A percentile compares a stretch with the other conserved stretches of the same genome.
These are phyloP conservation scores for Cenococcum geophilum DNA, from an alignment of 495 filamentous ascomycete species.

Conservation along the genomic window DNA sequence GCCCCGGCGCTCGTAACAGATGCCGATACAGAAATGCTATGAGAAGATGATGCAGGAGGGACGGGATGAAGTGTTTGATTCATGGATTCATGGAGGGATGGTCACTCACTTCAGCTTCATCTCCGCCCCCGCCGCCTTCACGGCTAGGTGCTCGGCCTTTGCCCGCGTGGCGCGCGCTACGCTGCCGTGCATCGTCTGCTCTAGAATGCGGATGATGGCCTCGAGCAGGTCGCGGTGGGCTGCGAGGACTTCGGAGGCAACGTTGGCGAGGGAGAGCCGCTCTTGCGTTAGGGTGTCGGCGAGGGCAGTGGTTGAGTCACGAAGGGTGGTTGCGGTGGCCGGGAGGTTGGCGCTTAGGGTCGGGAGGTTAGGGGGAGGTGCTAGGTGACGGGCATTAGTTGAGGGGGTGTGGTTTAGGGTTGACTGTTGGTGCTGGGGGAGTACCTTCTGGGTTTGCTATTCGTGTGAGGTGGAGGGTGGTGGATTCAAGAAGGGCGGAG, in stretches of 20 bases:
- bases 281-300: slow-evolving; percentile 4
- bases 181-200: slow-evolving; percentile 60
- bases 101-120: slow-evolving; percentile 48
- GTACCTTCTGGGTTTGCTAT: slow-evolving; percentile 20
- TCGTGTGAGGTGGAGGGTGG: slow-evolving; percentile 13
- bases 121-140: slow-evolving; percentile 51
- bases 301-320: background rate
- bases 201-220: slow-evolving; percentile 40
- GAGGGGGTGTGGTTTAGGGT: background rate
- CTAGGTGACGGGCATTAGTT: background rate
- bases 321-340: background rate
- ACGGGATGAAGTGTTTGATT: no score
- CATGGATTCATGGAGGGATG: no score
- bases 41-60: no score
- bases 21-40: no score
- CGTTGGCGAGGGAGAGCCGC: slow-evolving; percentile 23
- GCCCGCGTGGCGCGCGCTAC: slow-evolving; percentile 52
- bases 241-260: slow-evolving; percentile 18
- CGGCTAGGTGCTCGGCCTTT: slow-evolving; percentile 52
- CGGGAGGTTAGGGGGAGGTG: background rate
- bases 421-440: background rate
- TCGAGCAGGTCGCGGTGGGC: slow-evolving; percentile 30
- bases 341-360: background rate
- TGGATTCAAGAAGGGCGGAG: slow-evolving; percentile 13
- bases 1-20: no score